These are phyloP conservation scores for Annona squamosa DNA, from an alignment of 164 flowering plant species.

Conservation along the genomic window DNA sequence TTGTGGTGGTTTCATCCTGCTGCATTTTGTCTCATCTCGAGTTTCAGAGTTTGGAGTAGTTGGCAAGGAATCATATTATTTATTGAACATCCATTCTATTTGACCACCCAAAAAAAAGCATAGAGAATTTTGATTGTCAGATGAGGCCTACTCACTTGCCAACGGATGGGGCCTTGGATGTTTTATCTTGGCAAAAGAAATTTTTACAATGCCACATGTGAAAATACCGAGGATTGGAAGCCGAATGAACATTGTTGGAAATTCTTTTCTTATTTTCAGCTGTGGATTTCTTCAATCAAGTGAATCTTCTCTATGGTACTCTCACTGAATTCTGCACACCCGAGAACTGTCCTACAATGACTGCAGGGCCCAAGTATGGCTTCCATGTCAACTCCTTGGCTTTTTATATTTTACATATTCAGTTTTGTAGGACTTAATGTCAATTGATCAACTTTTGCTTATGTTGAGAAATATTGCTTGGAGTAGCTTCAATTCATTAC, in stretches of 20 bases:
- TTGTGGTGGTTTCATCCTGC: not conserved
- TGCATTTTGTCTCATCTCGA: not conserved
- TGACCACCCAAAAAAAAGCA: too few relatives aligned
- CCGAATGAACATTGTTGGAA: constrained; percentile 22
- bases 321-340: constrained; percentile 98
- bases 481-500: not conserved
- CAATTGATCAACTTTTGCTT: not conserved
- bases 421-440: not conserved
- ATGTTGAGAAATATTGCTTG: not conserved
- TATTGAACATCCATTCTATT: too few relatives aligned
- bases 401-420: not conserved
- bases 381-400: constrained; percentile 7
- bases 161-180: too few relatives aligned
- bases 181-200: not conserved
- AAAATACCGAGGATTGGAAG: not conserved
- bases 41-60: not conserved
- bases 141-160: too few relatives aligned
- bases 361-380: constrained; percentile 98
- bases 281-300: constrained; percentile 99
- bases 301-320: constrained; percentile 97
- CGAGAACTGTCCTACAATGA: constrained; percentile 96
- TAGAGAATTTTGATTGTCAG: too few relatives aligned
- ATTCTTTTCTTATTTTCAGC: constrained; percentile 50
- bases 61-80: too few relatives aligned
- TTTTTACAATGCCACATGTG: not conserved